Base-by-base conservation (phyloP, 1,284 basidiomycete species). In the Leccinum brunneo-olivaceum region DNA sequence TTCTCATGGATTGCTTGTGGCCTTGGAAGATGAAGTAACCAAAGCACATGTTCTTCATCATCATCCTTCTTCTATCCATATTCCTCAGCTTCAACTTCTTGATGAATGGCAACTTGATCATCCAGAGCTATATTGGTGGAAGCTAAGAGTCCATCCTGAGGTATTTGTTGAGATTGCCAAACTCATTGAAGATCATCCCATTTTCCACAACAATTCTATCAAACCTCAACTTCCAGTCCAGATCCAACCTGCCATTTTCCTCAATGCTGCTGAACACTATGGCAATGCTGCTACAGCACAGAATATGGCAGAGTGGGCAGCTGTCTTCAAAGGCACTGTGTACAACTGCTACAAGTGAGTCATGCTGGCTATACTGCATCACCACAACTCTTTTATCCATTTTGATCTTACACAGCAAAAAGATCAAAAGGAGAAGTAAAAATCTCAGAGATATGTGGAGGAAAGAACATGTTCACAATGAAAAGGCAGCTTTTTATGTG, bases 81-180 rank as follows among this genome's bases (percentile, higher is more conserved):
- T 37, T 5, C 41, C 30, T 1, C 39, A 53, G n/a, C 24, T 53
- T 4, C 5, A 39, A 0, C 47, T 53, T 3, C 41, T 44, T n/a
- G 33, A 52, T 50, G 29, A 53, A 9, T 51, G 45, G 49, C 1
- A 6, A 7, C 2, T 51, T 2, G 12, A 56, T n/a, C 33, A 60
- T 23, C 48, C 49, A 0, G 24, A 54, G 2, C 48, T 48, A 2
- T 65, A 66, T 46, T 39, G 44, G 2, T 37, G 20, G 8, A 64
- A 65, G 25, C 55, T 68, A 5, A 47, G 54, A 16, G 59, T 65
- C 0, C 25, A 25, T 2, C 56, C 53, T 10, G 34, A 33, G 1
- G 55, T 61, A 3, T 67, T 65, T 39, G 45, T 49, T 18, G 33
- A 15, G 0, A 46, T 66, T 8, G 38, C 61, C 2, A 10, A 37